Evolutionary conservation across 176 grass and related monocot species (phyloP).

Genomic region (Aegilops tauschii): DNA sequence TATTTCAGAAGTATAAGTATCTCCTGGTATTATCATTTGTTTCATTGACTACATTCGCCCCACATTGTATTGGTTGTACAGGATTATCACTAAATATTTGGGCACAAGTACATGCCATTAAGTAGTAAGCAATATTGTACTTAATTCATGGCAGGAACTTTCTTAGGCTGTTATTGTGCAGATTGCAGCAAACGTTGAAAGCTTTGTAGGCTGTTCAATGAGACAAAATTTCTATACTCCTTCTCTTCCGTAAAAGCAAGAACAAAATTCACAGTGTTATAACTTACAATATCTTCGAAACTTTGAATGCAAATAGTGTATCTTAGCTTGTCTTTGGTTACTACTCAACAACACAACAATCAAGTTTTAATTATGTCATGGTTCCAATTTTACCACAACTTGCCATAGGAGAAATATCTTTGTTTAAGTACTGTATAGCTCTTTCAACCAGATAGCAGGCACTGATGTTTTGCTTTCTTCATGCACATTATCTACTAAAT

Average conservation of each 20-base stretch:
- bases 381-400: constrained; percentile 25
- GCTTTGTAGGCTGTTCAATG: background rate
- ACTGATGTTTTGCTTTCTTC: constrained; percentile 18
- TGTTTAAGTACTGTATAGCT: background rate
- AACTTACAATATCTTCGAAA: background rate
- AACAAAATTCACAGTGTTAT: constrained; percentile 8
- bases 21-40: background rate
- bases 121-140: background rate
- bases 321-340: background rate
- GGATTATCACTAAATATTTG: constrained; percentile 1
- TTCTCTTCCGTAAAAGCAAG: constrained; percentile 12
- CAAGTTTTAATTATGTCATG: background rate
- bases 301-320: background rate
- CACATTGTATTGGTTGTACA: background rate
- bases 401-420: background rate
- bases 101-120: background rate
- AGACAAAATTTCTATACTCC: background rate
- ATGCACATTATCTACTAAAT: constrained; percentile 3
- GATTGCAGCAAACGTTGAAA: background rate
- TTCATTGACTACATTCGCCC: background rate
- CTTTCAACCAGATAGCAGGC: constrained; percentile 10
- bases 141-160: background rate
- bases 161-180: background rate
- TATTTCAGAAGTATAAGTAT: background rate
- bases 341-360: background rate